Percentiles rank a stretch among this genome's conserved stretches.
These are phyloP conservation scores for Camptophora hylomeconis DNA, from an alignment of 2,329 filamentous ascomycete genomes.

Conservation along the genomic window DNA sequence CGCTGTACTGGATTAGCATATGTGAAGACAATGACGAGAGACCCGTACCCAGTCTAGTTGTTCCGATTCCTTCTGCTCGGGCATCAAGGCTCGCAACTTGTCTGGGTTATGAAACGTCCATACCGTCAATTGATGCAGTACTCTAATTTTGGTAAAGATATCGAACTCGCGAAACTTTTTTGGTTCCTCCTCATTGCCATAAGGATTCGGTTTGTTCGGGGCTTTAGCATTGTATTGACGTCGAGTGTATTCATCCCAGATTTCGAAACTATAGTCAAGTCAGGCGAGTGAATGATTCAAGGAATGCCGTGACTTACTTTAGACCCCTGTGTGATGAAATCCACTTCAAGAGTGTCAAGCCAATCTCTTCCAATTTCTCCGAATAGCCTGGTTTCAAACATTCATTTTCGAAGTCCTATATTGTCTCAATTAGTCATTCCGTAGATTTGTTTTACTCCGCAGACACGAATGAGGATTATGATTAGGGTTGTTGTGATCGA, in stretches of 20 bases:
- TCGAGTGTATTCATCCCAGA: constrained; percentile 87
- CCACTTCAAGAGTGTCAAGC: constrained; percentile 76
- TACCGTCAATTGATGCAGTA: constrained; percentile 77
- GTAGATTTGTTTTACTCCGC: not conserved
- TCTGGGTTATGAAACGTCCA: constrained; percentile 85
- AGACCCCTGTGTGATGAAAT: constrained; percentile 87
- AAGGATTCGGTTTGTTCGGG: constrained; percentile 61
- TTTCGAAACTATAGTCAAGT: constrained; percentile 50
- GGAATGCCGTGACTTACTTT: constrained; percentile 48
- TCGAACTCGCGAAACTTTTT: constrained; percentile 70
- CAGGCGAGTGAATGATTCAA: constrained; percentile 8
- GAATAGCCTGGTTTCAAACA: constrained; percentile 67
- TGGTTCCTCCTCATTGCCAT: constrained; percentile 62
- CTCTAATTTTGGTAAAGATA: constrained; percentile 60
- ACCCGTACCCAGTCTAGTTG: constrained; percentile 67
- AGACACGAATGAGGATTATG: not conserved
- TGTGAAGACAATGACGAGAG: not conserved
- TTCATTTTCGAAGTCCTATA: constrained; percentile 74
- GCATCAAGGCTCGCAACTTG: constrained; percentile 73
- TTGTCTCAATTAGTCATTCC: constrained; percentile 12
- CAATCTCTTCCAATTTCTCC: constrained; percentile 63
- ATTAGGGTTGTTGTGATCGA: not conserved
- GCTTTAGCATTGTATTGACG: constrained; percentile 78
- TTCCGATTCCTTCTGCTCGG: constrained; percentile 63
- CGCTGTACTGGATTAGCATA: constrained; percentile 24